These are phyloP conservation scores for Sphagnum tenellum DNA, from an alignment of 225 moss, liverwort and hornwort genomes.

Conservation along the genomic window DNA sequence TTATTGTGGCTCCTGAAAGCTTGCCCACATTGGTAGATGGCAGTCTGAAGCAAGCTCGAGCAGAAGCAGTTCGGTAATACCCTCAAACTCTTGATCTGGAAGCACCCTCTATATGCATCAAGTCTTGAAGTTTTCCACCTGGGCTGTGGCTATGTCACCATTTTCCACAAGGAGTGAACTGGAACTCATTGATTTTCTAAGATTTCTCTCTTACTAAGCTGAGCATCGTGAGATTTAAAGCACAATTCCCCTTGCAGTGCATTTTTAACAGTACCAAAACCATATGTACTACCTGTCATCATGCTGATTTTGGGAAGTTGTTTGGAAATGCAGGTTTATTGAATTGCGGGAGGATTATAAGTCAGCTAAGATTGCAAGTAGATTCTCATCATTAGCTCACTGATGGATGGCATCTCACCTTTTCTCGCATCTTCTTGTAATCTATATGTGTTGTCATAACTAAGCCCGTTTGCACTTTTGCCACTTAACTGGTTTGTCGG, in stretches of 20 bases:
- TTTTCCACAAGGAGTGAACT: neutral
- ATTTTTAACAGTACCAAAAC: too few relatives aligned
- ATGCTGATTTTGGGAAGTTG: neutral
- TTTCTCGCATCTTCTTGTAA: too few relatives aligned
- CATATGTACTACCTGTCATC: too few relatives aligned
- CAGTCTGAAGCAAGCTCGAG: conserved; percentile 93
- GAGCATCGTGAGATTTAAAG: conserved; percentile 1
- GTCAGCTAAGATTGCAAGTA: conserved; percentile 77
- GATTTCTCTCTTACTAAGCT: too few relatives aligned
- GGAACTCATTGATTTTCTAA: neutral
- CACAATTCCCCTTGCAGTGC: too few relatives aligned
- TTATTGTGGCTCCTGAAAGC: conserved; percentile 98
- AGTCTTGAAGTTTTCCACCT: neutral
- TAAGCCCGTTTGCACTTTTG: too few relatives aligned
- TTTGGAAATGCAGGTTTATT: conserved; percentile 58
- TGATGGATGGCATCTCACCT: conserved; percentile 1
- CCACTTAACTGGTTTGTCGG: too few relatives aligned
- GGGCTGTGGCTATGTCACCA: neutral
- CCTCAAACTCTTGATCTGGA: neutral
- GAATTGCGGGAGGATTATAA: conserved; percentile 87
- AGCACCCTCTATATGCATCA: neutral
- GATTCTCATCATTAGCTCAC: conserved; percentile 59
- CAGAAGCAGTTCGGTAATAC: conserved; percentile 79
- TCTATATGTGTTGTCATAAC: too few relatives aligned
- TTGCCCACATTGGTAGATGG: conserved; percentile 94